Evolutionary conservation across 2,329 filamentous ascomycete genomes (phyloP), one percentile per base, ranked within the genome.

Genomic region (Fusarium coicis): DNA sequence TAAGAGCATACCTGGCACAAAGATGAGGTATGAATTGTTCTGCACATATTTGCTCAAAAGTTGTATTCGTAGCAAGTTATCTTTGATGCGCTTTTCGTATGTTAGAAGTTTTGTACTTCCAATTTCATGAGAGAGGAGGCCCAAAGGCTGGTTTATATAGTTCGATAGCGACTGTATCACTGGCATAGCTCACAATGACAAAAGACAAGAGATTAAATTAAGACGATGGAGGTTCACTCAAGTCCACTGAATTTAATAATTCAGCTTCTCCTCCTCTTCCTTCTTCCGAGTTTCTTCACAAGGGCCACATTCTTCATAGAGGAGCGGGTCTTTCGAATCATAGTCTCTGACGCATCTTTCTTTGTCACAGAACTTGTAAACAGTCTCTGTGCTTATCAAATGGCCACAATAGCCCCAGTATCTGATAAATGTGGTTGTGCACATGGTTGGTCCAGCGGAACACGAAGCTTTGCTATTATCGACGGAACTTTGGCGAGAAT

Each of bases 171-270:
- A 9, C 4, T 7, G 10, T 21, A 12, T 12, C 7, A 53, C 19
- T 21, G 14, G 1, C 34, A 18, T 16, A 16, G 12, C 7, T 4
- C 14, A 53, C 7, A 4, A 7, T 16, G 8, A 28, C 2, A 10
- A 1, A 7, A 5, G 4, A 10, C 1, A 2, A 12, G 19, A 9
- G 14, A 28, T 5, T 1, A 16, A n/a, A 4, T 1, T 10, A 1
- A 5, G 6, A 3, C 5, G 5, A 10, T 9, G 5, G 4, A 19
- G 10, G 30, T 19, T 30, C 2, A 19, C 2, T 2, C 3, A 4
- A 4, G 2, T 14, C 10, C 1, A 14, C 14, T n/a, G 12, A 14
- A 10, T 5, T 18, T 5, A 5, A n/a, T 1, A 7, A 7, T 4
- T 7, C 6, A 37, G 1, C 3, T 21, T 54, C 10, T 14, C 52